These are phyloP conservation scores for Speleostelium caveatum DNA, from an alignment of 78 protist genomes.

Conservation along the genomic window DNA sequence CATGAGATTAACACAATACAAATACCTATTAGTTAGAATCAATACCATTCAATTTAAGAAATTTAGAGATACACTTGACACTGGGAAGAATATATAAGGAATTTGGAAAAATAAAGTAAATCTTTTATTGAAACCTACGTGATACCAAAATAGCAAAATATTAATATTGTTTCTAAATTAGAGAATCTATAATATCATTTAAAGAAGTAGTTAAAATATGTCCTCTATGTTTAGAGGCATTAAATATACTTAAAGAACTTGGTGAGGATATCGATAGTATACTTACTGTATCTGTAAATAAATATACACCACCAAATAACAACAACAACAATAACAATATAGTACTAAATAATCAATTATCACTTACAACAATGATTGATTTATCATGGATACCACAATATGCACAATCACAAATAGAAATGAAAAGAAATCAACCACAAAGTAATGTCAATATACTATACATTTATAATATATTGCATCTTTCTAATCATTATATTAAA, in stretches of 20 bases:
- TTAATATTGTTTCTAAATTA: background rate
- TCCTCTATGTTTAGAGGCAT: slow-evolving; percentile 74
- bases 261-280: slow-evolving; percentile 63
- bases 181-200: slow-evolving; percentile 35
- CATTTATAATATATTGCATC: background rate
- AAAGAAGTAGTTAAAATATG: slow-evolving; percentile 56
- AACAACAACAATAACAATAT: background rate
- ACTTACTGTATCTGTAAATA: slow-evolving; percentile 9
- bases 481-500: background rate
- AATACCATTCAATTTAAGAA: slow-evolving; percentile 29
- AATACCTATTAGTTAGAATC: slow-evolving; percentile 20
- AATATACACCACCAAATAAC: background rate
- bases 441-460: slow-evolving; percentile 9
- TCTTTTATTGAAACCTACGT: background rate
- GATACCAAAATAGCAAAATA: no score
- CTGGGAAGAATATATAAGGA: slow-evolving; percentile 53
- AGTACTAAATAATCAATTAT: background rate
- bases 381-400: slow-evolving; percentile 61
- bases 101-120: slow-evolving; percentile 41
- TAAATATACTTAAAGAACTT: slow-evolving; percentile 43
- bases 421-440: slow-evolving; percentile 71
- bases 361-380: slow-evolving; percentile 1
- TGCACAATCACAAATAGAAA: slow-evolving; percentile 41
- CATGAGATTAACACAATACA: background rate
- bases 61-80: slow-evolving; percentile 47